These are phyloP conservation scores for Saccharum officinarum DNA, from an alignment of 176 grass and related monocot species.

Conservation along the genomic window DNA sequence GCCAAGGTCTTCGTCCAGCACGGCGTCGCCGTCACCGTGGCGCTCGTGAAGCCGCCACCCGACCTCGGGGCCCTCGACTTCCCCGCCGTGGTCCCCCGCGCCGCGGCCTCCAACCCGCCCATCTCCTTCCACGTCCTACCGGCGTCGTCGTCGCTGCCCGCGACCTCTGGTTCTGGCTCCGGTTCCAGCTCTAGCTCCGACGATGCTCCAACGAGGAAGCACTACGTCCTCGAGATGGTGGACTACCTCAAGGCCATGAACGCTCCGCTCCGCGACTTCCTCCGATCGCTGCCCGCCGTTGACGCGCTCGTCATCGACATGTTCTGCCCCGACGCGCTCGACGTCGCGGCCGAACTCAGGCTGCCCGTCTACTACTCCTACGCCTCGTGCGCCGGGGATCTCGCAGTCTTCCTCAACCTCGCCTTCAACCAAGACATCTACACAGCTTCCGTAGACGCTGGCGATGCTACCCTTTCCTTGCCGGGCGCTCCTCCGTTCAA, in stretches of 20 bases:
- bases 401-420: constrained; percentile 32
- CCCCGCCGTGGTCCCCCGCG: constrained; percentile 15
- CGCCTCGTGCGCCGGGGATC: constrained; percentile 16
- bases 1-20: no score
- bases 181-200: no score
- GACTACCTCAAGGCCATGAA: constrained; percentile 13
- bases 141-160: not conserved
- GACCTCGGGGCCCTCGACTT: not conserved
- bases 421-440: no score
- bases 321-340: constrained; percentile 36
- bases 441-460: no score
- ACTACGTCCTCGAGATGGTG: not conserved
- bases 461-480: not conserved
- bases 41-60: no score
- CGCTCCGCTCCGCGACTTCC: constrained; percentile 30
- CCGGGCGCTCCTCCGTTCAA: constrained; percentile 36
- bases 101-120: constrained; percentile 32
- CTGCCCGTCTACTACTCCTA: constrained; percentile 40
- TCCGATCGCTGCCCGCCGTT: constrained; percentile 14
- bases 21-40: no score
- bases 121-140: constrained; percentile 1
- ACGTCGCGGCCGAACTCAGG: constrained; percentile 27
- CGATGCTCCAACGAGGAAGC: no score
- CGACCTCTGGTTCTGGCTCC: no score
- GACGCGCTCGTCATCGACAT: constrained; percentile 48